Percentiles rank a stretch among this genome's conserved stretches.
Conservation (phyloP, 78 protist genomes). For the Chrysochromulina parva region DNA sequence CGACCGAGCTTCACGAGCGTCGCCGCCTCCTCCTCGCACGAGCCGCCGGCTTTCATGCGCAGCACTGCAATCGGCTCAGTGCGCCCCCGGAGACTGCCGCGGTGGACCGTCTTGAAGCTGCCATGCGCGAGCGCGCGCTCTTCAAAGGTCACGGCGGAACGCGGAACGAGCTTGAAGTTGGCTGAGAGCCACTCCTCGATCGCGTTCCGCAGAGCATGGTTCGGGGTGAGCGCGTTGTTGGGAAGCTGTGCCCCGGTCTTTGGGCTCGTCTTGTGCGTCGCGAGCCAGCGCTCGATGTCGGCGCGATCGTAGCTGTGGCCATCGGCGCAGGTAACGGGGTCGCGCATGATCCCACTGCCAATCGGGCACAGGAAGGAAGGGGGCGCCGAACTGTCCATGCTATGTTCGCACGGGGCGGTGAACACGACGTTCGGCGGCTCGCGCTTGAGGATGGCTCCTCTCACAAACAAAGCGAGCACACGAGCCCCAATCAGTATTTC, state of each 20-base stretch:
- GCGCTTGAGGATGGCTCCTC: no score
- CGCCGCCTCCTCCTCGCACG: slow-evolving; percentile 5
- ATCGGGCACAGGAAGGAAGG: slow-evolving; percentile 11
- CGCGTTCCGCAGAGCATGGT: slow-evolving; percentile 17
- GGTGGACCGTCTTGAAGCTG: not conserved
- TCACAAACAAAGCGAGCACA: no score
- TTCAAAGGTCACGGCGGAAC: not conserved
- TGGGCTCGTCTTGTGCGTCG: not conserved
- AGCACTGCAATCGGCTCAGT: not conserved
- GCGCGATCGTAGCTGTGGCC: no score
- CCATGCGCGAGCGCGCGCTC: not conserved
- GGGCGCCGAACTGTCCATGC: slow-evolving; percentile 6
- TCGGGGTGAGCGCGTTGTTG: not conserved
- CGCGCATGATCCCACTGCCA: not conserved
- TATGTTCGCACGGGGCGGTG: no score
- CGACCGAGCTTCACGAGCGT: not conserved
- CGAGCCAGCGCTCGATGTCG: not conserved
- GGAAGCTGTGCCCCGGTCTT: not conserved
- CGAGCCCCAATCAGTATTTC: no score
- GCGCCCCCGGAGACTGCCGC: not conserved
- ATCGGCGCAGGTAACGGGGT: slow-evolving; percentile 7
- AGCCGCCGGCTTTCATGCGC: not conserved
- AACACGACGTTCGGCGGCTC: no score
- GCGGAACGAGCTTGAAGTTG: slow-evolving; percentile 9
- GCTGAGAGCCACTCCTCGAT: not conserved